Conservation (phyloP, 345 rosid species). For the Linum lewisii region DNA sequence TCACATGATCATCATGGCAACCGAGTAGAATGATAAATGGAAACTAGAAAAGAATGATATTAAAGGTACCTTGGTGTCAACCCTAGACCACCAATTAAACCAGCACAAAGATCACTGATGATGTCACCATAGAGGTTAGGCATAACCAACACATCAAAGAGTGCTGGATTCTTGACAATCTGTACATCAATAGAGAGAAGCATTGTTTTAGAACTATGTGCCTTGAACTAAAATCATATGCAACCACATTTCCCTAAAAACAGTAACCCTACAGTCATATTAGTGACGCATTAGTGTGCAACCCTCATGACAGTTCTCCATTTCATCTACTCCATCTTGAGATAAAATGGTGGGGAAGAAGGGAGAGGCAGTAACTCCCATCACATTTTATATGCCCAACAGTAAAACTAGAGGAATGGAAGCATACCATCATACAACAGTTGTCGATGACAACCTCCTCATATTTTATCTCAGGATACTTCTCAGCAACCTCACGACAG, state of each 20-base stretch:
- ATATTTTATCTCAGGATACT: slow-evolving; percentile 85
- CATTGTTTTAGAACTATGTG: background rate
- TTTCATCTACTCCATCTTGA: background rate
- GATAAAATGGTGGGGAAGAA: background rate
- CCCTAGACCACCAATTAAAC: slow-evolving; percentile 92
- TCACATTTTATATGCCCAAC: background rate
- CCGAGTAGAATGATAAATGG: background rate
- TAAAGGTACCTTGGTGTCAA: slow-evolving; percentile 79
- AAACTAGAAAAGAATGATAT: background rate
- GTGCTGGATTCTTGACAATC: slow-evolving; percentile 98
- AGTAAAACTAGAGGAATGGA: too few species aligned
- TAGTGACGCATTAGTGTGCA: background rate
- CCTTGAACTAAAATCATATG: too few species aligned
- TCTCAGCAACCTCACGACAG: slow-evolving; percentile 98
- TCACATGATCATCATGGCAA: background rate
- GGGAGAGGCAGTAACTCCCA: background rate
- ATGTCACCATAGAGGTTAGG: slow-evolving; percentile 99
- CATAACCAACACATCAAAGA: slow-evolving; percentile 98
- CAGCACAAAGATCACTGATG: slow-evolving; percentile 96
- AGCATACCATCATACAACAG: slow-evolving; percentile 96
- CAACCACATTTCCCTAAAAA: slow-evolving; percentile 3
- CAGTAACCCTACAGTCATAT: background rate
- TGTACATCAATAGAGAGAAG: slow-evolving; percentile 21
- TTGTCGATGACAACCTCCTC: slow-evolving; percentile 99
- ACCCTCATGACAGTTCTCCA: background rate